Conservation (phyloP, 2,329 filamentous ascomycete genomes). For the Alternaria sp. region DNA sequence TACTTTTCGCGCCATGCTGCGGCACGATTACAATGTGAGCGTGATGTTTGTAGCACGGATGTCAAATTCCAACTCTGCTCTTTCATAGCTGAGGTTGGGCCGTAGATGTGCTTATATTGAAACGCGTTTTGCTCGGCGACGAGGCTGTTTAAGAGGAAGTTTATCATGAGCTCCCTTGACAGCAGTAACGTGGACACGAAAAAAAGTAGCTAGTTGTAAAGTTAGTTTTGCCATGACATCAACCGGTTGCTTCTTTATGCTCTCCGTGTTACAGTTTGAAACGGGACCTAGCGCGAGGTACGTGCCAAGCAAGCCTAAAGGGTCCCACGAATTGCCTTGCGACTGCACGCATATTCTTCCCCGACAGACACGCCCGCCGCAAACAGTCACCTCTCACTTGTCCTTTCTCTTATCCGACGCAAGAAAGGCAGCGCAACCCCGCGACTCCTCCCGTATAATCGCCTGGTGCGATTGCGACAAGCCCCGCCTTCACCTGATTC, state of each 20-base stretch:
- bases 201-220: constrained; percentile 55
- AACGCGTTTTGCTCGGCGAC: constrained; percentile 40
- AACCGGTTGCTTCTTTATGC: constrained; percentile 18
- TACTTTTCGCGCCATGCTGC: constrained; percentile 13
- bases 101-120: constrained; percentile 85
- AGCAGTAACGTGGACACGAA: constrained; percentile 34
- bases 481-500: constrained; percentile 26
- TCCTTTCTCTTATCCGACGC: constrained; percentile 22
- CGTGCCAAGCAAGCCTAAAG: constrained; percentile 18
- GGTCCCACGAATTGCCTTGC: constrained; percentile 24
- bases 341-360: constrained; percentile 38
- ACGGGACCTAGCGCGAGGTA: constrained; percentile 21
- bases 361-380: constrained; percentile 29
- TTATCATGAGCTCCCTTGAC: constrained; percentile 18
- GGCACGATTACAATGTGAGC: neutral
- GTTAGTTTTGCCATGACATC: constrained; percentile 66
- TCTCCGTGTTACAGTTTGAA: constrained; percentile 21
- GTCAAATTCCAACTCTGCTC: constrained; percentile 98
- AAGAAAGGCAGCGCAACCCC: constrained; percentile 22
- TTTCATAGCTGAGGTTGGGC: constrained; percentile 89
- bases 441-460: constrained; percentile 39
- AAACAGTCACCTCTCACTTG: constrained; percentile 23
- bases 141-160: constrained; percentile 32
- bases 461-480: constrained; percentile 48
- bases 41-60: constrained; percentile 81